These are phyloP conservation scores for Suhomyces chickasaworum DNA, from an alignment of 1,139 yeast genomes.

Conservation along the genomic window DNA sequence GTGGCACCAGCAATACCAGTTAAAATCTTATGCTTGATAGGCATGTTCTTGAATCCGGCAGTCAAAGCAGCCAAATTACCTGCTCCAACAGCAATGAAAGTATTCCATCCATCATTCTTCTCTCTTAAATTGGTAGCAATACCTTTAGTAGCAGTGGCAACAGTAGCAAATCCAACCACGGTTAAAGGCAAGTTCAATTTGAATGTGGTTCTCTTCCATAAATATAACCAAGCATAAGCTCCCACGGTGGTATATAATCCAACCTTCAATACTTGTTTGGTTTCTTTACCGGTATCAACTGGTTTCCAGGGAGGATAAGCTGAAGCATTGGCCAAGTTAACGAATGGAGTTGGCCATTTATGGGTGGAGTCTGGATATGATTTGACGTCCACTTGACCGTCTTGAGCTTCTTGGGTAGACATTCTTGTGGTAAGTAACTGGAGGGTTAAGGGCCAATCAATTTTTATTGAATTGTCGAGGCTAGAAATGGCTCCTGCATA, in stretches of 20 bases:
- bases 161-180: conserved; percentile 45
- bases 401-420: conserved; percentile 19
- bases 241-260: conserved; percentile 50
- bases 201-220: conserved; percentile 51
- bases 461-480: conserved; percentile 18
- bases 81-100: conserved; percentile 47
- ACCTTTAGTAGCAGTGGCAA: conserved; percentile 45
- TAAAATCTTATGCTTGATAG: conserved; percentile 44
- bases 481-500: too few species aligned
- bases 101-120: conserved; percentile 53
- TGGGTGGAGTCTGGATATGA: conserved; percentile 39
- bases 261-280: conserved; percentile 42
- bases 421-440: conserved; percentile 13
- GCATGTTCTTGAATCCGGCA: conserved; percentile 46
- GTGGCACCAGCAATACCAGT: conserved; percentile 47
- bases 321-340: conserved; percentile 39
- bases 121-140: conserved; percentile 48
- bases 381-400: conserved; percentile 18
- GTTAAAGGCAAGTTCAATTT: conserved; percentile 45
- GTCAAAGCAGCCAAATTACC: conserved; percentile 47
- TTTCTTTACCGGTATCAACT: conserved; percentile 46
- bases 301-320: conserved; percentile 52
- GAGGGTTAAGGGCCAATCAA: conserved; percentile 23
- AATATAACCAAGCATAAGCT: conserved; percentile 51
- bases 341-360: conserved; percentile 49